phyloP scores from a whole-genome alignment of 2,329 filamentous ascomycete genomes.

The Cadophora sp. region DNA sequence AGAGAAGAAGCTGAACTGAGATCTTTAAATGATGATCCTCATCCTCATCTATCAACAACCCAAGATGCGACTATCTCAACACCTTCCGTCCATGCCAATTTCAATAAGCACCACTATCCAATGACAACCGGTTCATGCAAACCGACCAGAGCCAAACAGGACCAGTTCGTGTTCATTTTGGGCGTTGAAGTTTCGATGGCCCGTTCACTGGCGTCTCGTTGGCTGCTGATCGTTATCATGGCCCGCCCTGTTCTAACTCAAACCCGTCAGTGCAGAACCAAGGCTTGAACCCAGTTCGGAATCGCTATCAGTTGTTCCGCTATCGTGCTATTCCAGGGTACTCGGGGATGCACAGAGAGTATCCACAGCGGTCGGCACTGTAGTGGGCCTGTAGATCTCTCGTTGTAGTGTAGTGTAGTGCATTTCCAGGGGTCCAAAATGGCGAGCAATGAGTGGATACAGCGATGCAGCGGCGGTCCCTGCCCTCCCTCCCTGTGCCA shows the following conservation, averaged over 20 bases:
- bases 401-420: neutral
- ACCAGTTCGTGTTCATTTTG: conserved; percentile 2
- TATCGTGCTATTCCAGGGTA: neutral
- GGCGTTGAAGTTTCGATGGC: neutral
- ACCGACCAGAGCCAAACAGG: neutral
- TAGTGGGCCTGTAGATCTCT: conserved; percentile 8
- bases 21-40: neutral
- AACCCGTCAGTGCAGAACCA: neutral
- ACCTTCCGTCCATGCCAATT: neutral
- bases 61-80: neutral
- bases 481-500: conserved; percentile 12
- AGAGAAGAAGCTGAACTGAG: neutral
- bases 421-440: neutral
- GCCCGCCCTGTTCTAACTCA: neutral
- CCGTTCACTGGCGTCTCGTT: neutral
- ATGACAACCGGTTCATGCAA: neutral
- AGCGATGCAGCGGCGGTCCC: neutral
- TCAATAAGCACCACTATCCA: neutral
- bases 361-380: conserved; percentile 5
- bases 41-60: neutral
- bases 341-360: neutral
- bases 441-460: neutral
- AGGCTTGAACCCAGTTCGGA: neutral
- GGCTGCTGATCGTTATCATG: conserved; percentile 10
- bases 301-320: neutral